These are phyloP conservation scores for Zizania palustris DNA, from an alignment of 202 grass and related monocot species.

Conservation along the genomic window DNA sequence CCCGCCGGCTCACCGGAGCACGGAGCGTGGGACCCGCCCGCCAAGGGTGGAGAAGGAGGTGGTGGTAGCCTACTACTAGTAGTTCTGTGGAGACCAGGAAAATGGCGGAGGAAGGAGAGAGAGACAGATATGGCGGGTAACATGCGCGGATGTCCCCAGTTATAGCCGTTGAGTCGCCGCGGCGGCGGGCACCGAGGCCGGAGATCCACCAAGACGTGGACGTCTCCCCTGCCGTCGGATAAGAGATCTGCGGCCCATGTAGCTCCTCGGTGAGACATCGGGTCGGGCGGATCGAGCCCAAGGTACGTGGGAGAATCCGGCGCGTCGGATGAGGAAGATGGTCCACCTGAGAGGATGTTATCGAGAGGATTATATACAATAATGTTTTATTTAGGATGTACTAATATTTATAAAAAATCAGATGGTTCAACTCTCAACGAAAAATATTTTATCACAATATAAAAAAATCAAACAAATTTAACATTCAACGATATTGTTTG, in stretches of 20 bases:
- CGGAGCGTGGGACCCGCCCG: conserved; percentile 6
- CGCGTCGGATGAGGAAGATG: conserved; percentile 21
- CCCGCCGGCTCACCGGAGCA: conserved; percentile 20
- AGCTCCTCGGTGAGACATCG: background rate
- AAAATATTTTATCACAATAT: no score
- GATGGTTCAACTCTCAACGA: no score
- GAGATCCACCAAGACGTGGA: background rate
- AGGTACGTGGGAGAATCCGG: background rate
- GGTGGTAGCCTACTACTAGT: conserved; percentile 2
- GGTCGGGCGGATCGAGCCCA: background rate
- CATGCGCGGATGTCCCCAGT: conserved; percentile 49
- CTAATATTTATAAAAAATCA: no score
- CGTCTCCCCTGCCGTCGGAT: conserved; percentile 23
- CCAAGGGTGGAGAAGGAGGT: background rate
- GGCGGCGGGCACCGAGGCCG: conserved; percentile 3
- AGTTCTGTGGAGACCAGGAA: background rate
- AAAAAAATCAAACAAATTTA: no score
- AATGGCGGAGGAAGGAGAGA: background rate
- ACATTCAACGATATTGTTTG: no score
- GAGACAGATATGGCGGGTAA: conserved; percentile 60
- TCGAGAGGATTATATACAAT: background rate
- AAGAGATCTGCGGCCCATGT: background rate
- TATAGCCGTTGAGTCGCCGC: conserved; percentile 64
- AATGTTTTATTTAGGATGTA: no score
- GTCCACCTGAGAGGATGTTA: background rate